These are phyloP conservation scores for Sisymbrium altissimum DNA, from an alignment of 345 rosid genomes.

Conservation along the genomic window DNA sequence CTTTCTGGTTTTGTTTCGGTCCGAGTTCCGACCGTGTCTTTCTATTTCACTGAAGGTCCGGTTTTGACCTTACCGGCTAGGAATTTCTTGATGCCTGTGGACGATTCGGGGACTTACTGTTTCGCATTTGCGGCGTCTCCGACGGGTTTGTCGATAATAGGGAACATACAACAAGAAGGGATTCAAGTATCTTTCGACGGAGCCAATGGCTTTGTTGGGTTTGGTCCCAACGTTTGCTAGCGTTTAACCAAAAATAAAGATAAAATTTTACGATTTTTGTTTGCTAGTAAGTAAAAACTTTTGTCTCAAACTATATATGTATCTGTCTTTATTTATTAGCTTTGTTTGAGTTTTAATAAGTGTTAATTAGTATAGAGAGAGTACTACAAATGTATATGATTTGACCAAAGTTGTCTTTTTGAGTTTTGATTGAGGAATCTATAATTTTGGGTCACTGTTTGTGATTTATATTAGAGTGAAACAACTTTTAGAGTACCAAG, in stretches of 20 bases:
- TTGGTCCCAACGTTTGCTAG: constrained; percentile 87
- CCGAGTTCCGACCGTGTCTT: constrained; percentile 87
- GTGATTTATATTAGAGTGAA: constrained; percentile 5
- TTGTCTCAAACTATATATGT: constrained; percentile 15
- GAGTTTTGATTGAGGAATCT: constrained; percentile 14
- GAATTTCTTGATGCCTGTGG: constrained; percentile 91
- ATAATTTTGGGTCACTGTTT: neutral
- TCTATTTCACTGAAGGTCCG: constrained; percentile 80
- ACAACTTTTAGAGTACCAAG: constrained; percentile 15
- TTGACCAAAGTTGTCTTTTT: constrained; percentile 13
- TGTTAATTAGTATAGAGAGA: constrained; percentile 23
- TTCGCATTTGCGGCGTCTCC: constrained; percentile 83
- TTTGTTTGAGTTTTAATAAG: constrained; percentile 21
- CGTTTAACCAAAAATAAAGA: neutral
- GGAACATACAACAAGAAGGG: constrained; percentile 97
- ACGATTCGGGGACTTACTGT: constrained; percentile 80
- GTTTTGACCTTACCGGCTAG: constrained; percentile 78
- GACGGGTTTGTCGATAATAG: constrained; percentile 77
- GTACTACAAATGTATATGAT: constrained; percentile 31
- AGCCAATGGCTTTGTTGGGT: constrained; percentile 90
- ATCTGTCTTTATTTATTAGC: constrained; percentile 17
- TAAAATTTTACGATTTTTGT: constrained; percentile 16
- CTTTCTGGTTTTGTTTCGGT: constrained; percentile 69
- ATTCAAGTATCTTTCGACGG: constrained; percentile 91
- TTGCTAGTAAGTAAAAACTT: constrained; percentile 20